Evolutionary conservation across 495 filamentous ascomycete species (phyloP).

Genomic region (Penicillium longicatenatum): DNA sequence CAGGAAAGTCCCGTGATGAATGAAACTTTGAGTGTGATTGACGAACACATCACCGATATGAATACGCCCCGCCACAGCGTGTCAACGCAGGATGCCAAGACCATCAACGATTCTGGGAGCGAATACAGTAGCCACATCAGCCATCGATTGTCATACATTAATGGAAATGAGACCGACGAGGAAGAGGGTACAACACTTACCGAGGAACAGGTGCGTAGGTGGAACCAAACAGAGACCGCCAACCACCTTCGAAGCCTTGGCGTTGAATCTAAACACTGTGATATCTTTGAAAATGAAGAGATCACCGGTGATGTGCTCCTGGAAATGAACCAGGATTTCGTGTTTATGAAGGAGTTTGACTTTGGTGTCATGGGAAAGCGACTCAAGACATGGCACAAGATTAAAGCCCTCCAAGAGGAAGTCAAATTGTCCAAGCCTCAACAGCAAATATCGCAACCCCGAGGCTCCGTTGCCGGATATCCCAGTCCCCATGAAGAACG

Average conservation of each 20-base stretch:
- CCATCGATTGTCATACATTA: conserved; percentile 83
- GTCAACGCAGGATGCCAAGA: conserved; percentile 50
- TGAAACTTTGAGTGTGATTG: conserved; percentile 94
- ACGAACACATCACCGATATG: conserved; percentile 97
- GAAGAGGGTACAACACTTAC: conserved; percentile 58
- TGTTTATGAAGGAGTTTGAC: conserved; percentile 94
- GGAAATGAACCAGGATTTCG: conserved; percentile 89
- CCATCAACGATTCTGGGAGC: conserved; percentile 80
- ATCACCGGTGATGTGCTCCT: conserved; percentile 91
- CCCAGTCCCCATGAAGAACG: conserved; percentile 44
- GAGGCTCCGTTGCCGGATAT: conserved; percentile 35
- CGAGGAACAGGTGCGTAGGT: conserved; percentile 66
- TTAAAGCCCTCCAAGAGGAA: conserved; percentile 86
- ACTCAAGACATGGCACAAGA: conserved; percentile 93
- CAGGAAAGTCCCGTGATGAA: conserved; percentile 86
- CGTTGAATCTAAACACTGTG: conserved; percentile 82
- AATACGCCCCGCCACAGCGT: conserved; percentile 68
- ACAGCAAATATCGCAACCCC: conserved; percentile 16
- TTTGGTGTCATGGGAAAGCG: conserved; percentile 86
- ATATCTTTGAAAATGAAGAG: conserved; percentile 94
- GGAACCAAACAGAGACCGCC: conserved; percentile 78
- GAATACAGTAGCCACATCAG: conserved; percentile 82
- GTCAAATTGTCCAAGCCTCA: conserved; percentile 49
- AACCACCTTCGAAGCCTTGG: conserved; percentile 79
- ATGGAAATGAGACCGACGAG: conserved; percentile 84